Evolutionary conservation across 176 grass and related monocot genomes (phyloP).

Genomic region (Tillandsia fasciculata): DNA sequence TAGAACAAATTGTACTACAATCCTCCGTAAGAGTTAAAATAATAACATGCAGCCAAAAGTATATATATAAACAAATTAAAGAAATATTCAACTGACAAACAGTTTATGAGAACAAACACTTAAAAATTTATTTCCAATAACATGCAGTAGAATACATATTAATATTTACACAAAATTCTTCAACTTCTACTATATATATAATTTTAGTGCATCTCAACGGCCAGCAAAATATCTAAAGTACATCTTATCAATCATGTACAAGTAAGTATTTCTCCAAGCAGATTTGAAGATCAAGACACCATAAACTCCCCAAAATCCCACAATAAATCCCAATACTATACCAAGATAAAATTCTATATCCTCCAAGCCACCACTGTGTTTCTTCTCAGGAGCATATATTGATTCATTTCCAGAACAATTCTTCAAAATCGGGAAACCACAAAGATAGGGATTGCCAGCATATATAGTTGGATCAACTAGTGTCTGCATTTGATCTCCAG

Average conservation of each 20-base stretch:
- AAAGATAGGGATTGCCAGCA: constrained; percentile 16
- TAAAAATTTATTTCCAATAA: no score
- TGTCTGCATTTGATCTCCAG: constrained; percentile 31
- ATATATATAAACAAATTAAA: no score
- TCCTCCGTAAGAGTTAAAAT: no score
- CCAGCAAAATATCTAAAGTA: neutral
- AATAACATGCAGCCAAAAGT: no score
- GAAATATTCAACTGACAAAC: no score
- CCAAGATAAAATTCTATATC: constrained; percentile 5
- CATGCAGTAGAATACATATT: no score
- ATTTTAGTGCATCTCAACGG: no score
- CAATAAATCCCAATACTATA: constrained; percentile 3
- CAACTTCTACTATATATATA: no score
- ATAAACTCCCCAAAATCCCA: constrained; percentile 6
- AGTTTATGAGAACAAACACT: no score
- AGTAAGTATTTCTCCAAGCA: constrained; percentile 14
- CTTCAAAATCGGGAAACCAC: constrained; percentile 12
- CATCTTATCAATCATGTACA: neutral
- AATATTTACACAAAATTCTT: no score
- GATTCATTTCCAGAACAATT: neutral
- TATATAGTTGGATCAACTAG: constrained; percentile 21
- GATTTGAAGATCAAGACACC: neutral
- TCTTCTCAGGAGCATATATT: neutral
- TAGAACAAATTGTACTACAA: no score
- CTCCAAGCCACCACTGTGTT: neutral